phyloP scores from a whole-genome alignment of 768 basidiomycete species.

The Panaeolus cyanescens region DNA sequence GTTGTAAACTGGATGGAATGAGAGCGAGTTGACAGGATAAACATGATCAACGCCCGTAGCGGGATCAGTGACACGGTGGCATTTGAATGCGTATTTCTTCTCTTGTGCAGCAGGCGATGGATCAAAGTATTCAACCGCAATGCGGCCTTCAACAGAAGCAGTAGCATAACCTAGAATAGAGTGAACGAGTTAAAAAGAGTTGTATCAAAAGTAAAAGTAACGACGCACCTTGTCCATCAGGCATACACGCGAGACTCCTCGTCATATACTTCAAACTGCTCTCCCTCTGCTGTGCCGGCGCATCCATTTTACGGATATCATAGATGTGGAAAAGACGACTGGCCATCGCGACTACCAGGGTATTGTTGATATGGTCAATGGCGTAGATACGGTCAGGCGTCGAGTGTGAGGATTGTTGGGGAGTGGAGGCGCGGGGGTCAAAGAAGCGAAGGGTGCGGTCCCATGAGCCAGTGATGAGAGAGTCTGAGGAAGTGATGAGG shows the following conservation, averaged over 20 bases:
- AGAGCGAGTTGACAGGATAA: constrained; percentile 94
- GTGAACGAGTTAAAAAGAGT: neutral
- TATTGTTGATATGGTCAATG: constrained; percentile 76
- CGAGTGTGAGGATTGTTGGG: constrained; percentile 59
- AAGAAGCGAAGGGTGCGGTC: constrained; percentile 87
- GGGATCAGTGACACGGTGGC: constrained; percentile 86
- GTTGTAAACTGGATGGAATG: constrained; percentile 92
- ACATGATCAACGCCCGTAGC: constrained; percentile 93
- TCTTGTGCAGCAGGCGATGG: constrained; percentile 75
- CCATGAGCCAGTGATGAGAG: constrained; percentile 88
- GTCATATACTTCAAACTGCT: constrained; percentile 97
- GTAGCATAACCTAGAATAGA: constrained; percentile 97
- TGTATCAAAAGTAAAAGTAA: constrained; percentile 1
- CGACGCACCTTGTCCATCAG: constrained; percentile 70
- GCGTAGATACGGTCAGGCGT: constrained; percentile 87
- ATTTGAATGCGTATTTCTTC: constrained; percentile 94
- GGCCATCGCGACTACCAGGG: constrained; percentile 91
- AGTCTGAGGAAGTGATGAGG: constrained; percentile 41
- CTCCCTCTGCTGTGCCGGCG: constrained; percentile 80
- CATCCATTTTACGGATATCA: constrained; percentile 77
- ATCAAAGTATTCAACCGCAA: constrained; percentile 97
- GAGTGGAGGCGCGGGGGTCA: constrained; percentile 68
- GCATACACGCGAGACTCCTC: constrained; percentile 88
- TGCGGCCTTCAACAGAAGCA: constrained; percentile 92
- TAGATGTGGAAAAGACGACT: constrained; percentile 89